Evolutionary conservation across 2,329 filamentous ascomycete genomes (phyloP), one percentile per base, ranked within the genome.

Genomic region (Magnaporthales sp.): DNA sequence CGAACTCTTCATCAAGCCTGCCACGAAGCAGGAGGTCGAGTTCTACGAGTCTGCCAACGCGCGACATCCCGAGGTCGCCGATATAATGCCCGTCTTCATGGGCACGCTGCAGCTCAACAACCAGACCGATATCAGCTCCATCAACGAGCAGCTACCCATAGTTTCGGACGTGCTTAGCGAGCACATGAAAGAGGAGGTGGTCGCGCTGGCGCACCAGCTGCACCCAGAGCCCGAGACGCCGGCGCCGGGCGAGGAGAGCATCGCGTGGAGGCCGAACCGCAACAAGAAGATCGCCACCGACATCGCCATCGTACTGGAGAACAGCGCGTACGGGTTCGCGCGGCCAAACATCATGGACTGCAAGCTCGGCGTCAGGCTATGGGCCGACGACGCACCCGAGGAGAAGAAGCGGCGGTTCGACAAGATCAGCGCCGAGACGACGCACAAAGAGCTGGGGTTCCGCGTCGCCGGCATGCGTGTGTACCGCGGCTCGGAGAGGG

Each of bases 1-100:
- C 75, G 87, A 90, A 70, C 83, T 98, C 38, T 91, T 99, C 75
- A 92, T 97, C 75, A 99, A 99, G 79, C 95, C 95, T 22, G 98
- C 94, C 77, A 96, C 91, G 0, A 80, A 87, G 69, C 84, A 88
- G 70, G 95, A 99, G 79, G 87, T 98, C 72, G 84, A 88, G 61
- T 99, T 99, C 77, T 99, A 99, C 82, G 87, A 97, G 75, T 86
- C 87, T 54, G 89, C 88, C 30, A 77, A 78, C 65, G 78, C 84
- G 38, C 78, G 83, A 26, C 90, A 96, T 74, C 86, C 88, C 31
- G 86, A 89, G 1, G 92, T 98, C 73, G 85, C 88, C 64, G 85
- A 89, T 27, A 86, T 94, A 72, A 94, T 98, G 83, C 94, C 95
- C 62, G 84, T 87, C 5, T 98, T 89, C 78, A 87, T 96, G 78